Evolutionary conservation across 2,329 filamentous ascomycete genomes (phyloP), one percentile per base, ranked within the genome.

Genomic region (Aspergillus tamarii): DNA sequence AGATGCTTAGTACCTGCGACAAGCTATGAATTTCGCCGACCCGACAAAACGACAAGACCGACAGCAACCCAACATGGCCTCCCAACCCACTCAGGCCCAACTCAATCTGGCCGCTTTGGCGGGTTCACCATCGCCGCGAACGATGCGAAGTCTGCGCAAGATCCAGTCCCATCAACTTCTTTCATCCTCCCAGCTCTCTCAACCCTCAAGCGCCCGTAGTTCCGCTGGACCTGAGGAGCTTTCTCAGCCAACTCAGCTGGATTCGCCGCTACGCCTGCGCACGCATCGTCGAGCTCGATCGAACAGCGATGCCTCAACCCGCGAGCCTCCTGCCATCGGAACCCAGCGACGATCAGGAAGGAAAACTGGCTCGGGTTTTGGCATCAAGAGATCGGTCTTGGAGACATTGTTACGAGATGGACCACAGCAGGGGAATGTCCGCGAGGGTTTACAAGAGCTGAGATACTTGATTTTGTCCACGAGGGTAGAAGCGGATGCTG

Each of bases 321-420:
- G 80, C 21, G 75, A 75, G 66, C 60, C 66, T 23, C 66, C 68
- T 26, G 63, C 67, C 46, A 67, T 71, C 43, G 61, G 68, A 57
- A 68, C 69, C n/a, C 73, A 73, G 54, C 75, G 75, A 66, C 72
- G 77, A 39, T 70, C 77, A 23, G 74, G 75, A 52, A 76, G 79
- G 78, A 77, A 84, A 81, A 74, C 83, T 70, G 68, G 80, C 69
- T 70, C 77, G 75, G 70, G 83, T 64, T 70, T 81, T 64, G 74
- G 78, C 23, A 54, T 81, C 28, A 82, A 84, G 77, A 73, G 83
- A 74, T 78, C 83, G 75, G 71, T 83, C 26, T 79, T 97, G 32
- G 92, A 96, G 74, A 84, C 88, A 67, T 84, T 96, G 53, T 84
- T 97, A 54, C 88, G 92, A 69, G 92, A 94, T 66, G 94, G 93